Evolutionary conservation across 2,329 filamentous ascomycete species (phyloP), one percentile per base, ranked within the genome.

Genomic region (Fusarium sublunatum): DNA sequence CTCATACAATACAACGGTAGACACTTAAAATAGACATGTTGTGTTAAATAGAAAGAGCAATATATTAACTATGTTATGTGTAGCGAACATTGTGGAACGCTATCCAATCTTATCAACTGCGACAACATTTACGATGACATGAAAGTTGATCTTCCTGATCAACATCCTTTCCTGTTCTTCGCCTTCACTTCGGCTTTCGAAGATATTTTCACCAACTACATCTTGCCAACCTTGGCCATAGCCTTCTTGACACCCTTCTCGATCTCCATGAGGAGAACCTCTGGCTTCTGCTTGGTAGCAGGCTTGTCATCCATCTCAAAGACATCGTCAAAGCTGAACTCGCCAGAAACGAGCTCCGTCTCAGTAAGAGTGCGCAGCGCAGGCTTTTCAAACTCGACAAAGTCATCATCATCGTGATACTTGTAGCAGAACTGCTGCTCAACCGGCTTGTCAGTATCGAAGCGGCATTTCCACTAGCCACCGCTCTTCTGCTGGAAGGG

Each of bases 391-490:
- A 26, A 43, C 13, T 13, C 44, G 24, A 26, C 25, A 9, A 34
- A 43, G 12, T 41, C 19, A 3, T 43, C 29, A 6, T 11, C 34
- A 15, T 26, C 15, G 12, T 61, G 68, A 4, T 69, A 70, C 26
- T 29, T 26, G 24, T 46, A 26, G 36, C 68, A 70, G 32, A 49
- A 53, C 12, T 67, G 53, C 40, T 70, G 55, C 19, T 36, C 52
- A n/a, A 34, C 35, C 7, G 63, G 55, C 24, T 60, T 60, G 24
- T 61, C 65, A 47, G 44, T 25, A 32, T 53, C 53, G 8, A 67
- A 69, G 47, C 68, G 65, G 65, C 68, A 70, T 70, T 58, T 70
- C 68, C 68, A 70, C 67, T 70, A 70, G 61, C 68, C 68, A 38
- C 68, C 68, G 60, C 53, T 65, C 58, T 38, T 47, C 43, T 60